Base-by-base conservation (phyloP, 306 rosid species). In the Ammopiptanthus mongolicus region DNA sequence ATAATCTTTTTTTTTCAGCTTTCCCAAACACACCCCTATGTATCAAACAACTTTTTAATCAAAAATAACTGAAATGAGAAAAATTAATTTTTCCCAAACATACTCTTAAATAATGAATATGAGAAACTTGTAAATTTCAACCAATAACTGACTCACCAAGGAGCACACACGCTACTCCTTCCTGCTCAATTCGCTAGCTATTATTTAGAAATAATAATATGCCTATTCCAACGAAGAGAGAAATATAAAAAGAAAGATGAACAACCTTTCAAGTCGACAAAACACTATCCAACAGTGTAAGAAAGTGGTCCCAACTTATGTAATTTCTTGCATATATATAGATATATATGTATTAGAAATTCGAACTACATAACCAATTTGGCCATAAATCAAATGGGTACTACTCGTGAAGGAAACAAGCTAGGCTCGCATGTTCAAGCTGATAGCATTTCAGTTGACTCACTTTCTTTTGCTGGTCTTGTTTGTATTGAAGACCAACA, bases 381-480 rank as follows among this genome's bases (percentile, higher is more conserved):
- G 22, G 50, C 65, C 63, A 69, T 42, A 50, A 73, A 82, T 57
- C 86, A 77, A 77, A 91, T 88, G 90, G 88, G 75, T 8, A 69
- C 83, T 6, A 68, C 83, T 22, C 69, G 34, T 74, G 66, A 19
- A 59, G 73, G 71, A 78, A 85, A 75, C 52, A 84, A 84, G 53
- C 69, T 53, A 22, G 6, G 72, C 17, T 14, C 65, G 34, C 84
- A 85, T 78, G 76, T 71, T 59, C 84, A 82, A 28, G 76, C 79
- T 18, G 89, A 84, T 12, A 48, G 75, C 70, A 55, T 60, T 74
- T 88, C 89, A 22, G n/a, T 34, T 0, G 90, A 85, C 7, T 92
- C 96, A 11, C 87, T 92, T 63, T 88, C 96, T 6, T 92, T 92
- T 57, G 77, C 93, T 17, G 88, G 81, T 48, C 88, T 88, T 37